A percentile compares a stretch with the other conserved stretches of the same genome.
Conservation (phyloP, 139 green algal species). For the Marvania coccoides region DNA sequence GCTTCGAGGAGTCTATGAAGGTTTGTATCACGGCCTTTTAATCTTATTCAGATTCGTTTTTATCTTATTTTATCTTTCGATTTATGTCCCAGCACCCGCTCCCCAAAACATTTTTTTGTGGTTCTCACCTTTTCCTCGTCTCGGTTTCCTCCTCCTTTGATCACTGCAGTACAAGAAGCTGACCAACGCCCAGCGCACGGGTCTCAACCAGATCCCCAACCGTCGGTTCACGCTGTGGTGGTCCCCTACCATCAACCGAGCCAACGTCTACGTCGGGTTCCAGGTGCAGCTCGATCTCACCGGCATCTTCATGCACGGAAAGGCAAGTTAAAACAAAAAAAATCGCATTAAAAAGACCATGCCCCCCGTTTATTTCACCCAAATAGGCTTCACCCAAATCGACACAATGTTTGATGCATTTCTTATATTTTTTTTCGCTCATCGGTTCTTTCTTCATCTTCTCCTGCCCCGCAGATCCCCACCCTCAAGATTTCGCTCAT, state of each 20-base stretch:
- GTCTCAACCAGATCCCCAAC: constrained; percentile 99
- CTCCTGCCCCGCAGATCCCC: constrained; percentile 59
- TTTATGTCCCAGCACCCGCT: too few species aligned
- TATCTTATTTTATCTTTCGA: neutral
- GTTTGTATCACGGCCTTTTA: too few species aligned
- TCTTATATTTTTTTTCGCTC: too few species aligned
- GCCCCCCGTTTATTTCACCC: too few species aligned
- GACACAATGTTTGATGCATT: too few species aligned
- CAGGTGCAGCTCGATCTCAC: constrained; percentile 99
- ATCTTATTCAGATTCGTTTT: neutral
- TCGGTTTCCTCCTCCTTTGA: neutral
- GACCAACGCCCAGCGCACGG: constrained; percentile 94
- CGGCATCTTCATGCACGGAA: constrained; percentile 99
- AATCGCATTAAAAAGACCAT: too few species aligned
- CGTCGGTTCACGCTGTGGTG: constrained; percentile 99
- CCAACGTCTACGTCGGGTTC: constrained; percentile 99
- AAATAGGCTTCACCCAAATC: too few species aligned
- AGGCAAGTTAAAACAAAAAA: constrained; percentile 40
- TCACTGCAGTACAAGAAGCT: constrained; percentile 99
- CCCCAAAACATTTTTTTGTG: neutral
- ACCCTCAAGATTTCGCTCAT: constrained; percentile 99
- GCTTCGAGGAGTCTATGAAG: constrained; percentile 20
- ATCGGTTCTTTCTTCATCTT: too few species aligned
- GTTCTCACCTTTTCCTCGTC: neutral
- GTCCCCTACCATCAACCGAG: constrained; percentile 98